phyloP scores from a whole-genome alignment of 768 basidiomycete genomes.

The Leccinum olivaceopallidum region DNA sequence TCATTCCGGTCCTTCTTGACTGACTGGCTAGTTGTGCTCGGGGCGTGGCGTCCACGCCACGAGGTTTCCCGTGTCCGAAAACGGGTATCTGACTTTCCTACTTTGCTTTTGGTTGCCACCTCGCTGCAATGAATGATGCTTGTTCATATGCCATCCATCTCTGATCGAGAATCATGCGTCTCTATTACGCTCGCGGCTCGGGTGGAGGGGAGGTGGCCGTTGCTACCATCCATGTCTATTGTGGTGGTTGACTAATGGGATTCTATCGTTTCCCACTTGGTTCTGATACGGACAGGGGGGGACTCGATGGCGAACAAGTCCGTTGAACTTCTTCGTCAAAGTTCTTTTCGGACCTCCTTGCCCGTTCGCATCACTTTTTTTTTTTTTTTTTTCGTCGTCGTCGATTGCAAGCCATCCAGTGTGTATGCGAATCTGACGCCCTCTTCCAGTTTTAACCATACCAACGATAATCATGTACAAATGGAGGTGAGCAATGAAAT shows the following conservation, averaged over 20 bases:
- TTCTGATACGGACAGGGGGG: not conserved
- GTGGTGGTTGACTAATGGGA: slow-evolving; percentile 10
- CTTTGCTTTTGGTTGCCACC: slow-evolving; percentile 13
- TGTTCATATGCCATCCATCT: slow-evolving; percentile 19
- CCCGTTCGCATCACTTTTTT: not conserved
- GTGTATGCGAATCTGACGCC: slow-evolving; percentile 16
- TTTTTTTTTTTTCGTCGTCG: slow-evolving; percentile 1
- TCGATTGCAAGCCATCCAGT: not conserved
- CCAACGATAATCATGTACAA: slow-evolving; percentile 67
- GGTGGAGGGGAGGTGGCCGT: slow-evolving; percentile 19
- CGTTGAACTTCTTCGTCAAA: not conserved
- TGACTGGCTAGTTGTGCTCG: slow-evolving; percentile 1
- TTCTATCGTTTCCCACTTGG: slow-evolving; percentile 1
- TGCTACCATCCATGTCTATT: slow-evolving; percentile 19
- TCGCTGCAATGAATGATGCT: slow-evolving; percentile 9
- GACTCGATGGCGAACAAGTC: not conserved
- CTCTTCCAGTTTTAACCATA: slow-evolving; percentile 67
- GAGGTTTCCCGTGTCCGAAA: slow-evolving; percentile 15
- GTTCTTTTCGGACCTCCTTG: not conserved
- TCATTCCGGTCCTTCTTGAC: slow-evolving; percentile 16
- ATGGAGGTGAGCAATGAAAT: slow-evolving; percentile 54
- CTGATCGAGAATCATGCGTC: slow-evolving; percentile 21
- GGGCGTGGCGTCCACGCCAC: slow-evolving; percentile 19
- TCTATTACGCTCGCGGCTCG: slow-evolving; percentile 10
- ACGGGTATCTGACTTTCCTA: slow-evolving; percentile 6